Percentiles rank a stretch among this genome's conserved stretches.
Evolutionary conservation across 2,329 filamentous ascomycete species (phyloP).

Genomic region (Phyllosticta ampelicida): DNA sequence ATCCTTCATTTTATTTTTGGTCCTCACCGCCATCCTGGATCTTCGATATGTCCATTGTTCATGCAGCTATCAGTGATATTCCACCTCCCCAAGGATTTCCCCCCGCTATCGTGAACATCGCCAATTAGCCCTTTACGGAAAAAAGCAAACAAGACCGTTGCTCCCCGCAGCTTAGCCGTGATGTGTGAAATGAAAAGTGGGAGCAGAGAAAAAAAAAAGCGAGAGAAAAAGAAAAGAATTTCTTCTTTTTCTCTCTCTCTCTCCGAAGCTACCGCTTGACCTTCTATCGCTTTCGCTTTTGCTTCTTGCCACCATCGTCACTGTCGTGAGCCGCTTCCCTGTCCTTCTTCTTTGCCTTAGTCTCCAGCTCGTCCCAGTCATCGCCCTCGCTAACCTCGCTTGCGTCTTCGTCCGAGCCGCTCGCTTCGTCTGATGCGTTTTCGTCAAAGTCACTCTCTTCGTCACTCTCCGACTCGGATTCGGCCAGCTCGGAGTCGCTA

Average conservation of each 20-base stretch:
- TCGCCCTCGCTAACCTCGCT: constrained; percentile 55
- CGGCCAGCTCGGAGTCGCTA: constrained; percentile 66
- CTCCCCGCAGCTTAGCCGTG: neutral
- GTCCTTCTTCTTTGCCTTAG: constrained; percentile 62
- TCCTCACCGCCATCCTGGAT: neutral
- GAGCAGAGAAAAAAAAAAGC: constrained; percentile 6
- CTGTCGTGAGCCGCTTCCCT: constrained; percentile 44
- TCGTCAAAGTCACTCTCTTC: constrained; percentile 92
- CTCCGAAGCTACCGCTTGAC: neutral
- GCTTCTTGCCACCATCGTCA: constrained; percentile 59
- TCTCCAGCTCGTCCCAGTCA: constrained; percentile 90
- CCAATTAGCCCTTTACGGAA: neutral
- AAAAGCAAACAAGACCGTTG: neutral
- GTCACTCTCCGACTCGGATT: constrained; percentile 66
- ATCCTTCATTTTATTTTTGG: neutral
- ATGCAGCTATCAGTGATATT: neutral
- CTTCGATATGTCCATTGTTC: neutral
- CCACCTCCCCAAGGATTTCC: neutral
- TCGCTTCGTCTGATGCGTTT: constrained; percentile 72
- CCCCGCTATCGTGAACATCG: neutral
- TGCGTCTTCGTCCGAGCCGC: constrained; percentile 48
- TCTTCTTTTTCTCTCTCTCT: neutral
- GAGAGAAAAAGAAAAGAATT: neutral
- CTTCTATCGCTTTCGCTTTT: constrained; percentile 63
- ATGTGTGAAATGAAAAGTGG: constrained; percentile 8